phyloP scores from a whole-genome alignment of 768 basidiomycete species.

The Leucosporidium creatinivorum region DNA sequence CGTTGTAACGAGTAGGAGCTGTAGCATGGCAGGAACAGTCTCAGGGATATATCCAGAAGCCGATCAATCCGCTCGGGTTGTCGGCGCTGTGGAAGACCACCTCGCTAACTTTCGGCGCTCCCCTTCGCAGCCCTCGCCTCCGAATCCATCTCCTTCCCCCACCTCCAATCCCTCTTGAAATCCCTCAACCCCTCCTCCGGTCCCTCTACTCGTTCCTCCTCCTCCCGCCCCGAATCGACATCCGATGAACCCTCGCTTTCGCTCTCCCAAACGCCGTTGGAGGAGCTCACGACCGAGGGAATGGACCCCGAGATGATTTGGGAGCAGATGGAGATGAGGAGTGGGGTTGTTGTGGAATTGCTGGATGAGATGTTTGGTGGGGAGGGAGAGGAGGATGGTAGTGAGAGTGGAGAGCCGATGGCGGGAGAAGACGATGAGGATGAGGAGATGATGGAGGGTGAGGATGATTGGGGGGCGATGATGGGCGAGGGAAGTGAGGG shows the following conservation, averaged over 20 bases:
- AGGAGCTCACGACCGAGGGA: slow-evolving; percentile 52
- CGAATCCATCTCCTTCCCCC: slow-evolving; percentile 58
- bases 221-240: slow-evolving; percentile 44
- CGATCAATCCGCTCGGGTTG: too few species aligned
- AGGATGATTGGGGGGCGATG: slow-evolving; percentile 35
- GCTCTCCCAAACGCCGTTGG: slow-evolving; percentile 58
- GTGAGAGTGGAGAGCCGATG: slow-evolving; percentile 34
- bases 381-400: slow-evolving; percentile 36
- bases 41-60: too few species aligned
- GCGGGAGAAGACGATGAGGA: slow-evolving; percentile 35
- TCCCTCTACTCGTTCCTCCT: slow-evolving; percentile 49
- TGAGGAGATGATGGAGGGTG: slow-evolving; percentile 34
- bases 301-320: slow-evolving; percentile 85
- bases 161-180: slow-evolving; percentile 59
- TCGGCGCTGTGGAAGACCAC: too few species aligned
- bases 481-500: slow-evolving; percentile 20
- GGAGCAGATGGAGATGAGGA: slow-evolving; percentile 82
- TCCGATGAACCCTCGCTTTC: slow-evolving; percentile 37
- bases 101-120: not conserved
- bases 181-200: slow-evolving; percentile 62
- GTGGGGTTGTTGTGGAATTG: slow-evolving; percentile 51
- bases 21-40: too few species aligned
- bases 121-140: slow-evolving; percentile 54
- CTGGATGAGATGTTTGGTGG: slow-evolving; percentile 40
- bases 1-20: too few species aligned